These are phyloP conservation scores for Glutinoglossum americanum DNA, from an alignment of 495 filamentous ascomycete species.

Conservation along the genomic window DNA sequence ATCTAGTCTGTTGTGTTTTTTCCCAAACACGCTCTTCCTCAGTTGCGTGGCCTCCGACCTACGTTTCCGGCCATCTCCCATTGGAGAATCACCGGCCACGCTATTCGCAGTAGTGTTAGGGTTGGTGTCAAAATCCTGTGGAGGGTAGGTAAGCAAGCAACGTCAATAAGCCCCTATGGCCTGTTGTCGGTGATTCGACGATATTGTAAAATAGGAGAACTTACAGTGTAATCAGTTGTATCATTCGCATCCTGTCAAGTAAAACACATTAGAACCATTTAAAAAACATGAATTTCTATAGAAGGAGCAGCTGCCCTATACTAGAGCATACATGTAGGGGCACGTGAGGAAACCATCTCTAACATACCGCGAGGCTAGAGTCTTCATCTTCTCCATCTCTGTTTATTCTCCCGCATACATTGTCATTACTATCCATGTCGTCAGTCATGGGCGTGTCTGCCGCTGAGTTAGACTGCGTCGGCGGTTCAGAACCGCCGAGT, in stretches of 20 bases:
- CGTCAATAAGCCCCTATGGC: background rate
- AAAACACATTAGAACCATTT: background rate
- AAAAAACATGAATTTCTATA: background rate
- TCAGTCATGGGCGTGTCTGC: constrained; percentile 30
- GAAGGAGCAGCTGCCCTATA: background rate
- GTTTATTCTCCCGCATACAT: background rate
- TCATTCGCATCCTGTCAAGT: constrained; percentile 43
- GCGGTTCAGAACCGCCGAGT: constrained; percentile 23
- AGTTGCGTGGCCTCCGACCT: constrained; percentile 68
- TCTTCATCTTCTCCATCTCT: background rate
- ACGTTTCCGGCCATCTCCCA: constrained; percentile 58
- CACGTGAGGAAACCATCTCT: background rate
- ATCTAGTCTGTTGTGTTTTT: constrained; percentile 77
- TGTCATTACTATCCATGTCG: background rate
- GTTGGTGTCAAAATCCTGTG: constrained; percentile 71
- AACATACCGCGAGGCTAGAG: background rate
- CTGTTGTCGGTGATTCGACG: background rate
- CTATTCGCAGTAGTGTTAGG: constrained; percentile 83
- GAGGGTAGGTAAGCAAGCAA: background rate
- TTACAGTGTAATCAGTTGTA: constrained; percentile 59
- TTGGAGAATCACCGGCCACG: constrained; percentile 44
- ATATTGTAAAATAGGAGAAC: background rate
- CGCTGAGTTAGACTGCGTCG: constrained; percentile 18
- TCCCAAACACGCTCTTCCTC: constrained; percentile 76
- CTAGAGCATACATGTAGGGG: background rate